Conservation (phyloP, 2,329 filamentous ascomycete species). For the Dactylellina leptospora region DNA sequence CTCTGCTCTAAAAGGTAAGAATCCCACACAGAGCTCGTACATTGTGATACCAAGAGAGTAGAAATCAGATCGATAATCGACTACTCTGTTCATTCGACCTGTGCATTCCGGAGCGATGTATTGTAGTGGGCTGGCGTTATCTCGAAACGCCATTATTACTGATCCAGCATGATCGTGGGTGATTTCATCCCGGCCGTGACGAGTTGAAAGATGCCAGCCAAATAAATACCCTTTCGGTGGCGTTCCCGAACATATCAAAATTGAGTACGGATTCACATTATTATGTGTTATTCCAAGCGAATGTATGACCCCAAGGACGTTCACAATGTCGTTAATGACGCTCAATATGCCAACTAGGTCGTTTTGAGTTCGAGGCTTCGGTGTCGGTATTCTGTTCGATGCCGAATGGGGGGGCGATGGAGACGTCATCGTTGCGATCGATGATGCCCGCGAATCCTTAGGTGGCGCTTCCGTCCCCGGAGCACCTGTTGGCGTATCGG, state of each 20-base stretch:
- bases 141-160: slow-evolving; percentile 55
- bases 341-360: slow-evolving; percentile 57
- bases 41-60: slow-evolving; percentile 57
- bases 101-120: slow-evolving; percentile 58
- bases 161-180: slow-evolving; percentile 53
- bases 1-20: slow-evolving; percentile 56
- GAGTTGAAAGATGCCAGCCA: slow-evolving; percentile 57
- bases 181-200: slow-evolving; percentile 57
- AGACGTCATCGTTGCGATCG: slow-evolving; percentile 23
- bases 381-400: slow-evolving; percentile 45
- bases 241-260: slow-evolving; percentile 52
- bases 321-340: slow-evolving; percentile 56
- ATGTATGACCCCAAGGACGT: slow-evolving; percentile 56
- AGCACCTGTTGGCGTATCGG: slow-evolving; percentile 17
- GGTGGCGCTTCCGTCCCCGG: slow-evolving; percentile 29
- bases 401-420: slow-evolving; percentile 31
- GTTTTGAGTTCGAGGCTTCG: slow-evolving; percentile 57
- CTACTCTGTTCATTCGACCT: slow-evolving; percentile 57
- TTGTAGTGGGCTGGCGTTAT: slow-evolving; percentile 57
- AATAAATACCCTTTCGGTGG: slow-evolving; percentile 55
- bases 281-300: slow-evolving; percentile 57
- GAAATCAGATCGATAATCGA: slow-evolving; percentile 57
- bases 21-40: slow-evolving; percentile 57
- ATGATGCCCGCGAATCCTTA: slow-evolving; percentile 33
- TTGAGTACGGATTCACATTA: slow-evolving; percentile 57